Percentiles rank a stretch among this genome's conserved stretches.
phyloP scores from a whole-genome alignment of 139 green algal genomes.

The Penium margaritaceum region DNA sequence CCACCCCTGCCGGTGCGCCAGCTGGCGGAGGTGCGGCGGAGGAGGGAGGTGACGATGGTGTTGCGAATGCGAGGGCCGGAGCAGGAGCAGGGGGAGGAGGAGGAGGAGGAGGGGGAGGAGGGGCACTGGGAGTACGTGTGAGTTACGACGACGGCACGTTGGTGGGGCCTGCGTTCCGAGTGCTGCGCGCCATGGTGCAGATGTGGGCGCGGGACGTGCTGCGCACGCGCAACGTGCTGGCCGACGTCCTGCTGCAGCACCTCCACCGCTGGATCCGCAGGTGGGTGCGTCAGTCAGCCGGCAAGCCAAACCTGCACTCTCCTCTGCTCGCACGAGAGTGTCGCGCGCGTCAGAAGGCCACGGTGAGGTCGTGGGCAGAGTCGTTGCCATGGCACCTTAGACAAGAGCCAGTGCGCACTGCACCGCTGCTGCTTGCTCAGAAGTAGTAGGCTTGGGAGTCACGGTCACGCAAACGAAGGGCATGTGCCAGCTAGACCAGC shows the following conservation, averaged over 20 bases:
- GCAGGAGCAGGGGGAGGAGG: not conserved
- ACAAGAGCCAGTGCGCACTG: not conserved
- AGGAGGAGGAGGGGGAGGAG: not conserved
- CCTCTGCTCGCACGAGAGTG: not conserved
- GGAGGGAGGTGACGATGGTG: too few species aligned
- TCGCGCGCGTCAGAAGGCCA: not conserved
- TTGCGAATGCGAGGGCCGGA: too few species aligned
- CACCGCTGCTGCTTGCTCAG: not conserved
- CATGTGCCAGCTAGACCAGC: too few species aligned
- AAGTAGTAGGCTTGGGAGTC: not conserved
- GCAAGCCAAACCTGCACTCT: not conserved
- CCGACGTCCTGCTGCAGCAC: constrained; percentile 65
- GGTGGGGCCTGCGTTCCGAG: constrained; percentile 22
- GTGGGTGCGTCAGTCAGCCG: not conserved
- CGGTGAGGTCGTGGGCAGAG: not conserved
- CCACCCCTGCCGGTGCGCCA: too few species aligned
- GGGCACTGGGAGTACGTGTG: not conserved
- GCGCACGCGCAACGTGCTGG: constrained; percentile 56
- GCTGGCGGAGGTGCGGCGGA: too few species aligned
- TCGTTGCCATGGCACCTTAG: not conserved
- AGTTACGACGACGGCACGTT: constrained; percentile 23
- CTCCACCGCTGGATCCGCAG: constrained; percentile 77
- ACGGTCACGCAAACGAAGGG: too few species aligned
- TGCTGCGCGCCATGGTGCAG: constrained; percentile 35
- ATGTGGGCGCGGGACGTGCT: constrained; percentile 30